Conservation (phyloP, 352 stramenopile species). For the Phytopythium montanum region DNA sequence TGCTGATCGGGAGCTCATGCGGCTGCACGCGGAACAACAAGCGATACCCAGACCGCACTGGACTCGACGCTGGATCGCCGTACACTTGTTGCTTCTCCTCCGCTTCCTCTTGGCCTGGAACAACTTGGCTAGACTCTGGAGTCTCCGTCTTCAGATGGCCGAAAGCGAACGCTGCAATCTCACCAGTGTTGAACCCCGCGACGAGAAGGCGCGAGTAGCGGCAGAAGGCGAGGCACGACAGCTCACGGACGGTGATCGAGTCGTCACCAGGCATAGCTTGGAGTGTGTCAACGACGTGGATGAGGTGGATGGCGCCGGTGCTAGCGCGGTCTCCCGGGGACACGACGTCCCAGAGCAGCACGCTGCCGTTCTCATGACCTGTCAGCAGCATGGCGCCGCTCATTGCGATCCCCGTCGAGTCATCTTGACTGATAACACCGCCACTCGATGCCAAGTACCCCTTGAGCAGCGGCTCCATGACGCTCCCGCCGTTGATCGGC, state of each 20-base stretch:
- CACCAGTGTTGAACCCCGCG: slow-evolving; percentile 47
- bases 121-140: slow-evolving; percentile 1
- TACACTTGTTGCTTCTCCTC: background rate
- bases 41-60: background rate
- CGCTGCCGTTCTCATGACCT: slow-evolving; percentile 44
- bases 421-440: slow-evolving; percentile 14
- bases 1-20: slow-evolving; percentile 51
- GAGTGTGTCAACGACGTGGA: slow-evolving; percentile 46
- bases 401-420: slow-evolving; percentile 16
- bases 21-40: slow-evolving; percentile 49
- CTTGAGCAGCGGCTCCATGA: slow-evolving; percentile 52
- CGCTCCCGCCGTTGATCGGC: slow-evolving; percentile 62
- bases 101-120: background rate
- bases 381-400: slow-evolving; percentile 56
- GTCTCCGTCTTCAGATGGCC: slow-evolving; percentile 10
- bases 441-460: slow-evolving; percentile 32
- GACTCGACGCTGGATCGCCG: background rate
- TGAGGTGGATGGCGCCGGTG: slow-evolving; percentile 45
- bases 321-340: slow-evolving; percentile 43
- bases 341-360: slow-evolving; percentile 63
- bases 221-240: slow-evolving; percentile 52
- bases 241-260: slow-evolving; percentile 7
- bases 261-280: background rate
- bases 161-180: slow-evolving; percentile 57
- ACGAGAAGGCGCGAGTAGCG: slow-evolving; percentile 36